Conservation (phyloP, 2,329 filamentous ascomycete genomes). For the Clonostachys rhizophaga region DNA sequence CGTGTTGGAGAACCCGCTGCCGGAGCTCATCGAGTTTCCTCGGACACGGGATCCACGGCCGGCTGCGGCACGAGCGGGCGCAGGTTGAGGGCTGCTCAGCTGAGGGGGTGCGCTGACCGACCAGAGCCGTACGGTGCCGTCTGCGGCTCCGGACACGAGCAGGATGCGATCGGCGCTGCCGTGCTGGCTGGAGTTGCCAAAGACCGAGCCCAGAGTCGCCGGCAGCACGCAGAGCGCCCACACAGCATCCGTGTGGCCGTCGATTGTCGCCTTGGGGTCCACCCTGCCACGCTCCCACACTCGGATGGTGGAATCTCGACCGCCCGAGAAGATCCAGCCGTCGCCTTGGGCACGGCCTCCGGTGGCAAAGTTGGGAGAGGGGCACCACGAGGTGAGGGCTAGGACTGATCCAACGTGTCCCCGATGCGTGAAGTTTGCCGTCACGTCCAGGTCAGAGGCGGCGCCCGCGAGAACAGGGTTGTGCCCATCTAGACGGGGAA, state of each 20-base stretch:
- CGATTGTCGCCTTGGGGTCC: slow-evolving; percentile 89
- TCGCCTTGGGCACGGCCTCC: slow-evolving; percentile 85
- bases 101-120: slow-evolving; percentile 89
- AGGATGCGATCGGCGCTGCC: slow-evolving; percentile 82
- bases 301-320: slow-evolving; percentile 86
- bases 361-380: slow-evolving; percentile 82
- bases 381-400: slow-evolving; percentile 79
- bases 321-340: slow-evolving; percentile 97
- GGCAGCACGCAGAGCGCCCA: slow-evolving; percentile 95
- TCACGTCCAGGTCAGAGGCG: slow-evolving; percentile 81
- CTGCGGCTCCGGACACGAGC: slow-evolving; percentile 85
- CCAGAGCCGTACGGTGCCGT: slow-evolving; percentile 91
- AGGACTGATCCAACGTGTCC: slow-evolving; percentile 91
- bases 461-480: slow-evolving; percentile 37
- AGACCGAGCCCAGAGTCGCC: slow-evolving; percentile 72
- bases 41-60: slow-evolving; percentile 68
- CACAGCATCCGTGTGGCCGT: slow-evolving; percentile 92
- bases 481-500: slow-evolving; percentile 71
- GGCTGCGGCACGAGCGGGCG: slow-evolving; percentile 50
- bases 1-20: slow-evolving; percentile 84
- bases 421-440: slow-evolving; percentile 90
- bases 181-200: slow-evolving; percentile 70
- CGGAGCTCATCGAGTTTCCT: slow-evolving; percentile 90
- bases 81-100: slow-evolving; percentile 73
- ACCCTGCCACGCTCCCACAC: slow-evolving; percentile 95